Evolutionary conservation across 305 asterid species (phyloP), one percentile per base, ranked within the genome.

Genomic region (Withania somnifera): DNA sequence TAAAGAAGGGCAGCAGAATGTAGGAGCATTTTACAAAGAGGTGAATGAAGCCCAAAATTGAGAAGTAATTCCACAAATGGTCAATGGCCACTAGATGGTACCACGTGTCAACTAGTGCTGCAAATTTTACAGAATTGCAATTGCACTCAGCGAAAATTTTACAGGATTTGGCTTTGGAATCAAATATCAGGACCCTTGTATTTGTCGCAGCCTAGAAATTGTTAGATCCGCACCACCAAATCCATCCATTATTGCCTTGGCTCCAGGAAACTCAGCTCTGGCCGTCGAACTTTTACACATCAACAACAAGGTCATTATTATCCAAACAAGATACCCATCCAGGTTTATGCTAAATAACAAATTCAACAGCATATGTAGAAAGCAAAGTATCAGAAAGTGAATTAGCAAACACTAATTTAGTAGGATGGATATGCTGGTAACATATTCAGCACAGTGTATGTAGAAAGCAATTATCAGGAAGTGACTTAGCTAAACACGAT

Each of bases 221-320:
- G 93, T 87, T 51, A 96, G 77, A 87, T 93, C 99, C 6, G 94
- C 90, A 52, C 98, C 99, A 30, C 98, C 99, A 83, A 94, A 96
- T 77, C 94, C 98, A 85, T 94, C 98, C 93, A 92, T 82, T 51
- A 89, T 90, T n/a, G 91, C 90, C 64, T 88, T 81, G 42, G 98
- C 95, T 47, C 91, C 89, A 53, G 87, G 91, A 85, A 92, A 95
- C 87, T 94, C 98, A 32, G 97, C 98, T 85, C 98, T 92, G 40
- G 98, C 85, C 34, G 98, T 93, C 10, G 88, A 87, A 84, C 99
- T 93, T 85, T 86, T 82, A 24, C 67, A 81, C 77, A 76, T 82
- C 67, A 75, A 52, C 82, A 76, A 11, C 61, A 51, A 34, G 24
- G 45, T 75, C 26, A 26, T 26, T 26, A 14, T 24, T 73, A 7